phyloP scores from a whole-genome alignment of 345 rosid genomes.

The Limnanthes douglasii region DNA sequence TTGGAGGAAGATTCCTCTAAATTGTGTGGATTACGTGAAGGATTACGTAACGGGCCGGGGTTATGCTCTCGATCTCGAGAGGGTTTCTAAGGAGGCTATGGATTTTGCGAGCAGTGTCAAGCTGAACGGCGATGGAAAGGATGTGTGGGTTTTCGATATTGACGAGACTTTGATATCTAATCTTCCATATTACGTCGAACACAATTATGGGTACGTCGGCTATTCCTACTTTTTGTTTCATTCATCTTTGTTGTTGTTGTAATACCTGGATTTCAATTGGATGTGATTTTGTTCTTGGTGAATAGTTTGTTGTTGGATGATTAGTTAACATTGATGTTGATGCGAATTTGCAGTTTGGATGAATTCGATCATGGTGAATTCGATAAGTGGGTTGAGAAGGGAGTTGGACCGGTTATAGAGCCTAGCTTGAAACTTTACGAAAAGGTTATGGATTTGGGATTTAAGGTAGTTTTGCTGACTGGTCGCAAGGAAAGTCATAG shows the following conservation, averaged over 20 bases:
- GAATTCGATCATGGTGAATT: slow-evolving; percentile 45
- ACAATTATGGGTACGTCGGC: slow-evolving; percentile 66
- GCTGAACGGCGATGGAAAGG: slow-evolving; percentile 50
- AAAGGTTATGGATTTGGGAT: slow-evolving; percentile 45
- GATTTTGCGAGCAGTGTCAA: slow-evolving; percentile 37
- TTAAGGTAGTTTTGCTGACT: slow-evolving; percentile 68
- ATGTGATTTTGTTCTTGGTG: not conserved
- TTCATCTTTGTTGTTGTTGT: not conserved
- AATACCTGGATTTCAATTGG: not conserved
- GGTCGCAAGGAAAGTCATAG: slow-evolving; percentile 64
- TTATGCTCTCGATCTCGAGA: slow-evolving; percentile 43
- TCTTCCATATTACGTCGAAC: slow-evolving; percentile 72
- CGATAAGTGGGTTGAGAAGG: slow-evolving; percentile 80
- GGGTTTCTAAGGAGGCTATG: slow-evolving; percentile 49
- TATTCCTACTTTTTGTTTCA: slow-evolving; percentile 1
- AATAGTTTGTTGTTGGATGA: not conserved
- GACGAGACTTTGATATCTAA: slow-evolving; percentile 91
- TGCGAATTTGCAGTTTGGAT: slow-evolving; percentile 36
- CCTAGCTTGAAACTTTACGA: slow-evolving; percentile 71
- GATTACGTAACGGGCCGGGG: slow-evolving; percentile 51
- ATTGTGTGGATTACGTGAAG: slow-evolving; percentile 56
- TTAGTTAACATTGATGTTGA: slow-evolving; percentile 6
- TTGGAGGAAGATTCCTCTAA: slow-evolving; percentile 67
- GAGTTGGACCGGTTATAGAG: slow-evolving; percentile 45
- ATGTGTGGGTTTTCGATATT: slow-evolving; percentile 76